These are phyloP conservation scores for Farysia itapuensis DNA, from an alignment of 1,284 basidiomycete species.

Conservation along the genomic window DNA sequence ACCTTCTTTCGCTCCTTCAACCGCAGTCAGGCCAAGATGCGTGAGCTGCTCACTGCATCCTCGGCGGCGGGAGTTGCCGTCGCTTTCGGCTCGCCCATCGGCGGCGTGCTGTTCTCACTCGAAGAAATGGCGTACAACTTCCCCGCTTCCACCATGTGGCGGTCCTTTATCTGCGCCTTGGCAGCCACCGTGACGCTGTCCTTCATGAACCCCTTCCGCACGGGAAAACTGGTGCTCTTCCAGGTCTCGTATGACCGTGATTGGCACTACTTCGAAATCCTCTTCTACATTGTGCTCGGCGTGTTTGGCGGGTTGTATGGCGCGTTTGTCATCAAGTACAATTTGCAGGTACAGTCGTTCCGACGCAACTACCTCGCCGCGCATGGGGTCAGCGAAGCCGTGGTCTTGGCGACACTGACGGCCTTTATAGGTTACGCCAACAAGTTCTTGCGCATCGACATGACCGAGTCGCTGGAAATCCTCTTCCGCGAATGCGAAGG, in stretches of 20 bases:
- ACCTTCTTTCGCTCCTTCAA: constrained; percentile 79
- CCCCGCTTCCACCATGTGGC: constrained; percentile 97
- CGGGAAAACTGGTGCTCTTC: constrained; percentile 95
- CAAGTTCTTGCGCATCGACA: constrained; percentile 91
- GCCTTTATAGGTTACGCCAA: constrained; percentile 92
- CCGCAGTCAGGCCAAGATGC: constrained; percentile 90
- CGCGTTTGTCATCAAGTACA: constrained; percentile 94
- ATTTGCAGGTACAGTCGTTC: constrained; percentile 91
- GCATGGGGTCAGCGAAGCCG: constrained; percentile 85
- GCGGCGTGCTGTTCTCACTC: constrained; percentile 86
- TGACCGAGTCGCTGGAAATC: constrained; percentile 96
- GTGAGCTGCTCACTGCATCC: constrained; percentile 90
- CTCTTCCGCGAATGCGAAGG: constrained; percentile 95
- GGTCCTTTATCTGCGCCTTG: constrained; percentile 93
- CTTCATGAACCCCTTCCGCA: constrained; percentile 98
- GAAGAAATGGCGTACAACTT: constrained; percentile 84
- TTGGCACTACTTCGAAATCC: constrained; percentile 99
- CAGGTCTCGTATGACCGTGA: constrained; percentile 95
- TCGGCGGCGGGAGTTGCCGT: constrained; percentile 97
- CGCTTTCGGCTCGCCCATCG: constrained; percentile 95
- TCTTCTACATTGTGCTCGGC: constrained; percentile 90
- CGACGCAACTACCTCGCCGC: constrained; percentile 81
- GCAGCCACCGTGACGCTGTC: constrained; percentile 94
- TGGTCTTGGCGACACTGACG: constrained; percentile 80
- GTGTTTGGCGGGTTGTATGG: constrained; percentile 97